Percentiles rank a stretch among this genome's conserved stretches.
These are phyloP conservation scores for Thelonectria discophora DNA, from an alignment of 2,329 filamentous ascomycete genomes.

Conservation along the genomic window DNA sequence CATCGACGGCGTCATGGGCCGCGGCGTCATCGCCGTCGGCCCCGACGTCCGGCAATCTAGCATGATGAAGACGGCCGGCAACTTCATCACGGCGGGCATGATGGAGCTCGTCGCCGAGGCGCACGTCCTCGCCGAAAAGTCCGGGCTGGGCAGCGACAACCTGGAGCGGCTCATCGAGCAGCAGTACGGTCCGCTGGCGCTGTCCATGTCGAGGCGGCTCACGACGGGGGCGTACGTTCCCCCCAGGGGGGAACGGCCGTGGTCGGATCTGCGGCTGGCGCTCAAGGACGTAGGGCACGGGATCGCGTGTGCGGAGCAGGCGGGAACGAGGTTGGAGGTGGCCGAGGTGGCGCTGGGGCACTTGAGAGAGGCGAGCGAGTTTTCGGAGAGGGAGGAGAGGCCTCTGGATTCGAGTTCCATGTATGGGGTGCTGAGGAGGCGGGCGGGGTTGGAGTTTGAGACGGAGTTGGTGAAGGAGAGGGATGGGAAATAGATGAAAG, in stretches of 20 bases:
- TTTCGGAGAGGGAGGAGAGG: slow-evolving; percentile 46
- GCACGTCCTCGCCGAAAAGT: slow-evolving; percentile 58
- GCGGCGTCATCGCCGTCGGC: slow-evolving; percentile 54
- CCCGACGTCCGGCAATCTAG: slow-evolving; percentile 54
- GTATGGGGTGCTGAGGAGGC: slow-evolving; percentile 56
- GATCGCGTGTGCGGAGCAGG: slow-evolving; percentile 52
- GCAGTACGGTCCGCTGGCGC: slow-evolving; percentile 50
- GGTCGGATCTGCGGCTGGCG: slow-evolving; percentile 59
- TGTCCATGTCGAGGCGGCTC: slow-evolving; percentile 50
- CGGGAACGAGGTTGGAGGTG: slow-evolving; percentile 51
- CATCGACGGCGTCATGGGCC: slow-evolving; percentile 53
- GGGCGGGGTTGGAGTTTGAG: slow-evolving; percentile 56
- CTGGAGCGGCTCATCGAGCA: slow-evolving; percentile 55
- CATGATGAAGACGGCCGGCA: slow-evolving; percentile 59
- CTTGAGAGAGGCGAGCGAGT: slow-evolving; percentile 53
- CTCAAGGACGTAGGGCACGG: slow-evolving; percentile 63
- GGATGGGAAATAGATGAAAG: slow-evolving; percentile 31
- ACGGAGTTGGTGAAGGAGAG: slow-evolving; percentile 47
- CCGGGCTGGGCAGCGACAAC: slow-evolving; percentile 49
- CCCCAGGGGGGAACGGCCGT: slow-evolving; percentile 48
- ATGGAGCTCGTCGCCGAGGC: slow-evolving; percentile 60
- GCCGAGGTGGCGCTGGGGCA: slow-evolving; percentile 55
- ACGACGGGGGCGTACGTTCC: slow-evolving; percentile 52
- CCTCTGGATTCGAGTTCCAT: slow-evolving; percentile 60
- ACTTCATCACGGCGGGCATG: slow-evolving; percentile 58